These are phyloP conservation scores for Cicer arietinum DNA, from an alignment of 306 rosid genomes.

Conservation along the genomic window DNA sequence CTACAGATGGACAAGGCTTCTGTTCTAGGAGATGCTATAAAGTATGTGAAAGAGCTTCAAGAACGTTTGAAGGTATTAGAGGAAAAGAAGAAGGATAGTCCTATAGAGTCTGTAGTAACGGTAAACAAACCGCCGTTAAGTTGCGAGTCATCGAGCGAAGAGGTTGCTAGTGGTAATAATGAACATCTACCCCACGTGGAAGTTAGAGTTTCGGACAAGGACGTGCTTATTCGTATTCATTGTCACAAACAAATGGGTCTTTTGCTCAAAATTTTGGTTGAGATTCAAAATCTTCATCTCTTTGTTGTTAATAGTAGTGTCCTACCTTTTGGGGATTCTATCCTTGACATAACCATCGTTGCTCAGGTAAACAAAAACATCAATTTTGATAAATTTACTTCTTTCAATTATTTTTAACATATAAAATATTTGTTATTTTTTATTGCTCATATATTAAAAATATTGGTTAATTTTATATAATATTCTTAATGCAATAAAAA, in stretches of 20 bases:
- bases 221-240: slow-evolving; percentile 69
- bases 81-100: slow-evolving; percentile 55
- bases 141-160: slow-evolving; percentile 48
- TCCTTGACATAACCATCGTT: slow-evolving; percentile 58
- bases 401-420: too few species aligned
- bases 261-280: slow-evolving; percentile 51
- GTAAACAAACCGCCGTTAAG: slow-evolving; percentile 49
- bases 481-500: too few species aligned
- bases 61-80: slow-evolving; percentile 61
- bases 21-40: slow-evolving; percentile 72
- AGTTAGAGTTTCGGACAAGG: slow-evolving; percentile 64
- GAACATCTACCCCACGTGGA: slow-evolving; percentile 61
- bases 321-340: slow-evolving; percentile 51
- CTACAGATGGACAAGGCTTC: slow-evolving; percentile 74
- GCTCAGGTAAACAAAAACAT: slow-evolving; percentile 58
- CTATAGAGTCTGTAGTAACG: slow-evolving; percentile 52
- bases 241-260: slow-evolving; percentile 66
- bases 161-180: slow-evolving; percentile 17
- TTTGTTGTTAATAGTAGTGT: slow-evolving; percentile 52
- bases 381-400: not conserved
- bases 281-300: slow-evolving; percentile 64
- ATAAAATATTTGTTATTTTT: too few species aligned
- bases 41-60: slow-evolving; percentile 69
- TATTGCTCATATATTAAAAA: too few species aligned
- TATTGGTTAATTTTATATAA: too few species aligned